These are phyloP conservation scores for Eucalyptus guilfoylei DNA, from an alignment of 345 rosid genomes.

Conservation along the genomic window DNA sequence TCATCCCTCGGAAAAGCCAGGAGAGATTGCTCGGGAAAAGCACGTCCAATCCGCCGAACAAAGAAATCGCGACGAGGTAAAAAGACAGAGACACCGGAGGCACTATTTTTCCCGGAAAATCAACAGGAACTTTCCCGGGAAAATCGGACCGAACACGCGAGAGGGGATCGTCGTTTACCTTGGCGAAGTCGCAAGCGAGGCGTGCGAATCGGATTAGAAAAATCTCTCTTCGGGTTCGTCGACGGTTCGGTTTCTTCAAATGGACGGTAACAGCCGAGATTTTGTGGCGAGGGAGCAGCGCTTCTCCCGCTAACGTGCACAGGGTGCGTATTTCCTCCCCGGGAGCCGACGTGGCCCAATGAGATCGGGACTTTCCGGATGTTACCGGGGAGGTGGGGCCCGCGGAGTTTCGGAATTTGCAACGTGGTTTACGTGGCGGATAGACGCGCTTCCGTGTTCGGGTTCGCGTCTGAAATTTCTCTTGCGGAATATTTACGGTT, in stretches of 20 bases:
- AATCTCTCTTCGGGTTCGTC: neutral
- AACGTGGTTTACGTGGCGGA: neutral
- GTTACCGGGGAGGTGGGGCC: neutral
- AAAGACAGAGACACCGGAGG: neutral
- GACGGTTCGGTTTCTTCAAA: neutral
- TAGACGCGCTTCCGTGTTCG: neutral
- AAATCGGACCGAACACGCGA: neutral
- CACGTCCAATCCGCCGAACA: neutral
- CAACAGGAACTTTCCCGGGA: neutral
- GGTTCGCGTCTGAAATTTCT: neutral
- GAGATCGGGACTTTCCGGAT: neutral
- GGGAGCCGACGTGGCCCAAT: constrained; percentile 14
- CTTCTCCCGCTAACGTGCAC: neutral
- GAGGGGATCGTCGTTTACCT: neutral
- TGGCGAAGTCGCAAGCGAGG: neutral
- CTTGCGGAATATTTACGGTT: neutral
- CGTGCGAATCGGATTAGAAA: neutral
- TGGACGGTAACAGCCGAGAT: neutral
- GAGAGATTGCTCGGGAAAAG: neutral
- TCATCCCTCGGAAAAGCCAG: neutral
- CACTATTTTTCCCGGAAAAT: neutral
- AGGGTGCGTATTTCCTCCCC: neutral
- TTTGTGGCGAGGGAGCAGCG: neutral
- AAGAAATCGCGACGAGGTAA: neutral
- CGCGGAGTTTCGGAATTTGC: neutral